Evolutionary conservation across 768 basidiomycete genomes (phyloP).

Genomic region (Lepiota venenata): DNA sequence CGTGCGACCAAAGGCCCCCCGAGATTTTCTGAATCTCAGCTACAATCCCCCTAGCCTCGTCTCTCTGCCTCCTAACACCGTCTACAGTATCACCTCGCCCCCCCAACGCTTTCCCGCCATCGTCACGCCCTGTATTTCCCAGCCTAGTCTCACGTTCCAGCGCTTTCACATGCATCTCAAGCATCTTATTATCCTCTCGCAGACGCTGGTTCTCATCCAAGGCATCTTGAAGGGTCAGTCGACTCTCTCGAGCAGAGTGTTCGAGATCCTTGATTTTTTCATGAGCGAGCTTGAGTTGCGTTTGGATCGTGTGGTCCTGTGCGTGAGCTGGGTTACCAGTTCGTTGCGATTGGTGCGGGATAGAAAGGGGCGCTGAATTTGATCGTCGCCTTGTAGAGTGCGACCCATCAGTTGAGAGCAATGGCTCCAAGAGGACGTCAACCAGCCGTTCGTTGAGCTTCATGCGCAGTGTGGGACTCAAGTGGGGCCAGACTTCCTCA

Average conservation of each 20-base stretch:
- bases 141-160: background rate
- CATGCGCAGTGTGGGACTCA: slow-evolving; percentile 2
- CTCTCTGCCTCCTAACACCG: background rate
- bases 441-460: slow-evolving; percentile 5
- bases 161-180: background rate
- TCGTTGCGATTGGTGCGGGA: no score
- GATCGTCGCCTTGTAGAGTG: background rate
- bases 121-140: background rate
- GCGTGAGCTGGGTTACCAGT: background rate
- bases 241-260: background rate
- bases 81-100: background rate
- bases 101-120: background rate
- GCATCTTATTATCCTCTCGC: background rate
- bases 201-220: background rate
- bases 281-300: background rate
- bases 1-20: background rate
- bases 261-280: background rate
- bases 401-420: background rate
- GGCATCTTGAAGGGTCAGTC: background rate
- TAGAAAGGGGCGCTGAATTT: background rate
- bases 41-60: slow-evolving; percentile 2
- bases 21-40: slow-evolving; percentile 1
- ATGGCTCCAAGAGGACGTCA: background rate
- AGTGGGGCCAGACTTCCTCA: slow-evolving; percentile 1
- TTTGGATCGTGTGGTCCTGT: background rate